Evolutionary conservation across 2,329 filamentous ascomycete species (phyloP).

Genomic region (Ilyonectria mors-panacis): DNA sequence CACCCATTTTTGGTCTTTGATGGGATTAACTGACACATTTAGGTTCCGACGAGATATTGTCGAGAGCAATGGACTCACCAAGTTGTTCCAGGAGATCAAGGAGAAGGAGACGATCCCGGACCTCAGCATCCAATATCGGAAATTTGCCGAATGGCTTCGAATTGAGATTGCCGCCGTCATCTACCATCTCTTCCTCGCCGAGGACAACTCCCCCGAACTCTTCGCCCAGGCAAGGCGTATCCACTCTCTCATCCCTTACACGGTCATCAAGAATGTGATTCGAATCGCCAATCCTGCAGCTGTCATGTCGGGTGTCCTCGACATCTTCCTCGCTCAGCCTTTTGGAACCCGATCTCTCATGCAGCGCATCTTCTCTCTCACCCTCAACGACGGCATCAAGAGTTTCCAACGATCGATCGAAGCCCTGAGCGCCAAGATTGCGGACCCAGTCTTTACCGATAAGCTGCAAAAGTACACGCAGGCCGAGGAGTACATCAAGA

Average conservation of each 20-base stretch:
- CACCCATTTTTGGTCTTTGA: background rate
- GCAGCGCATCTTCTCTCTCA: conserved; percentile 94
- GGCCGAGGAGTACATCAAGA: conserved; percentile 81
- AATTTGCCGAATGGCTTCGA: conserved; percentile 97
- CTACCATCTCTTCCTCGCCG: conserved; percentile 96
- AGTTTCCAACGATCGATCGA: conserved; percentile 91
- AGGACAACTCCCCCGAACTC: conserved; percentile 97
- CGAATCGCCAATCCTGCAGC: conserved; percentile 95
- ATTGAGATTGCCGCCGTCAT: conserved; percentile 98
- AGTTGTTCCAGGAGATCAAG: conserved; percentile 92
- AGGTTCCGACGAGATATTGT: conserved; percentile 78
- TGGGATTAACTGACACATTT: conserved; percentile 36
- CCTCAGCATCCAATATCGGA: conserved; percentile 94
- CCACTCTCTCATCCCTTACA: conserved; percentile 94
- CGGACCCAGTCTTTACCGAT: conserved; percentile 82
- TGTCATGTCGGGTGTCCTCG: conserved; percentile 95
- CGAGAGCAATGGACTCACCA: conserved; percentile 87
- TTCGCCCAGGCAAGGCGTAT: conserved; percentile 96
- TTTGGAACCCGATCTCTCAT: conserved; percentile 92
- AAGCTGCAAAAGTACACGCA: conserved; percentile 88
- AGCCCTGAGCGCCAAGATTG: conserved; percentile 80
- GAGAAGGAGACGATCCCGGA: conserved; percentile 90
- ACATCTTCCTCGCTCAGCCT: conserved; percentile 95
- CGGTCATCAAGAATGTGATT: conserved; percentile 95
- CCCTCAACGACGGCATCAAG: conserved; percentile 90